Evolutionary conservation across 345 rosid species (phyloP).

Genomic region (Limnanthes douglasii): DNA sequence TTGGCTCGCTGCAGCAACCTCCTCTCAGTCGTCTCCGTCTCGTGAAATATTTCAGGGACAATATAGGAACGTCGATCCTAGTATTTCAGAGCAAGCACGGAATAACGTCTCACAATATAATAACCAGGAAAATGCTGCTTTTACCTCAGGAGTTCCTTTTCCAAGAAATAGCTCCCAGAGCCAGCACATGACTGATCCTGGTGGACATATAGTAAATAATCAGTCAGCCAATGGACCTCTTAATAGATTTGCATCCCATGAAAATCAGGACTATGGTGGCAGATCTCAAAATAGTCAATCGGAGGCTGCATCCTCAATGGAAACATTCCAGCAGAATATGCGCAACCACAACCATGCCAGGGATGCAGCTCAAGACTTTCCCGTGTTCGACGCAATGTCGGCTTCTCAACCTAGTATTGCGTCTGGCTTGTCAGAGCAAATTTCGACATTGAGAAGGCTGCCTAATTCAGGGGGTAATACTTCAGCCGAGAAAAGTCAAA

Average conservation of each 20-base stretch:
- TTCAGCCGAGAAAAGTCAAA: slow-evolving; percentile 21
- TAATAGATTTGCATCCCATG: slow-evolving; percentile 22
- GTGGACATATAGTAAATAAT: slow-evolving; percentile 15
- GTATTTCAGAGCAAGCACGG: slow-evolving; percentile 20
- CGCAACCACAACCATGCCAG: slow-evolving; percentile 16
- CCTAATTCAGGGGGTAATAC: slow-evolving; percentile 24
- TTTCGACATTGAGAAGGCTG: slow-evolving; percentile 17
- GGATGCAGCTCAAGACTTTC: slow-evolving; percentile 27
- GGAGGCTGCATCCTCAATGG: slow-evolving; percentile 20
- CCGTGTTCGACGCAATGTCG: slow-evolving; percentile 27
- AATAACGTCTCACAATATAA: slow-evolving; percentile 9
- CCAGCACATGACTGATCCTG: slow-evolving; percentile 20
- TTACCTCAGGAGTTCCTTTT: slow-evolving; percentile 30
- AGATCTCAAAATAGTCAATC: slow-evolving; percentile 30
- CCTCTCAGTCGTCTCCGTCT: slow-evolving; percentile 23
- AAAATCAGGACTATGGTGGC: slow-evolving; percentile 22
- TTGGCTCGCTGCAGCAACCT: slow-evolving; percentile 29
- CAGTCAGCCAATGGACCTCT: slow-evolving; percentile 19
- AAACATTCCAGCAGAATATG: slow-evolving; percentile 13
- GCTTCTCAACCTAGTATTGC: slow-evolving; percentile 20
- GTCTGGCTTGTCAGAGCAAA: slow-evolving; percentile 25
- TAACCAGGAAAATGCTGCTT: slow-evolving; percentile 13
- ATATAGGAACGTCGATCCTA: slow-evolving; percentile 14
- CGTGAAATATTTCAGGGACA: slow-evolving; percentile 28
- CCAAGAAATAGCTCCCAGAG: slow-evolving; percentile 26